phyloP scores from a whole-genome alignment of 129 eudicot species.

The Chrysanthemum seticuspe region DNA sequence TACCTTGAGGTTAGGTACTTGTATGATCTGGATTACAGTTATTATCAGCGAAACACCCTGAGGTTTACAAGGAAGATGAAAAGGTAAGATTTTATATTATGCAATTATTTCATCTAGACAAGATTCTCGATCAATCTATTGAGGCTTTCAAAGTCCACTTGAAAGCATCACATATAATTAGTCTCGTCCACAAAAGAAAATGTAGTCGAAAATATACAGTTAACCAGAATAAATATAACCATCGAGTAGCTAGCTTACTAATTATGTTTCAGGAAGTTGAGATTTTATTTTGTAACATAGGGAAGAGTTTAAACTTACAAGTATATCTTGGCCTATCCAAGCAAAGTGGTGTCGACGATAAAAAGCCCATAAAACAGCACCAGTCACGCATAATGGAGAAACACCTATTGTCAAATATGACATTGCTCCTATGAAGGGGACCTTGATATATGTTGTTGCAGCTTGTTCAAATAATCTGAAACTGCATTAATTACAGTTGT shows the following conservation, averaged over 20 bases:
- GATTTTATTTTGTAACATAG: not conserved
- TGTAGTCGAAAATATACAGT: not conserved
- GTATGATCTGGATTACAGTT: slow-evolving; percentile 91
- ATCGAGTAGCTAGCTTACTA: not conserved
- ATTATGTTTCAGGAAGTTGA: slow-evolving; percentile 1
- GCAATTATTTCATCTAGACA: slow-evolving; percentile 6
- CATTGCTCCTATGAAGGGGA: slow-evolving; percentile 76
- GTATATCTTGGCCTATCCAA: slow-evolving; percentile 99
- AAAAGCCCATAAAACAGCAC: slow-evolving; percentile 87
- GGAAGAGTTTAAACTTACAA: slow-evolving; percentile 50
- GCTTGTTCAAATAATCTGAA: slow-evolving; percentile 79
- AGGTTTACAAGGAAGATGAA: slow-evolving; percentile 16
- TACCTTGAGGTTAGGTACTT: slow-evolving; percentile 97
- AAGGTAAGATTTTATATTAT: not conserved
- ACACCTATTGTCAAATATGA: slow-evolving; percentile 74
- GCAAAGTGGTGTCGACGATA: slow-evolving; percentile 69
- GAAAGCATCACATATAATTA: not conserved
- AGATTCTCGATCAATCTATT: not conserved
- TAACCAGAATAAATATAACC: not conserved
- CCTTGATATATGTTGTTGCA: slow-evolving; percentile 68
- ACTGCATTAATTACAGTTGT: slow-evolving; percentile 39
- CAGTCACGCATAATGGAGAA: slow-evolving; percentile 79
- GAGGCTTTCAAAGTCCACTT: not conserved
- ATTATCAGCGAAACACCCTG: slow-evolving; percentile 95
- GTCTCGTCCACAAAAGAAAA: not conserved